Conservation (phyloP, 441 rosid genomes). For the Erodium chrysanthum region DNA sequence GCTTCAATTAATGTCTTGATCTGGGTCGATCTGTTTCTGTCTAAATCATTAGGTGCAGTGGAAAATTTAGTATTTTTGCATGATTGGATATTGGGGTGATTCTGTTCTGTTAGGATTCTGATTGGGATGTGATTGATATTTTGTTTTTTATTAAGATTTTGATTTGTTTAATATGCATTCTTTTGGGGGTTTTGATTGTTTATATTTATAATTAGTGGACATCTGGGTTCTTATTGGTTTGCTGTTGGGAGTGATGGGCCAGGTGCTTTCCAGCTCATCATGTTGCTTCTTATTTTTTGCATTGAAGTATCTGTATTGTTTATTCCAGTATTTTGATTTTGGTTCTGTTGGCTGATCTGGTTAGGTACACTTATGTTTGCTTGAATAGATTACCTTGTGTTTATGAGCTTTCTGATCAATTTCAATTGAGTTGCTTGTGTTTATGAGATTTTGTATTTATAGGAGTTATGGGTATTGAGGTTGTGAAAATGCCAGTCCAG, state of each 20-base stretch:
- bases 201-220: background rate
- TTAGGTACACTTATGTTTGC: background rate
- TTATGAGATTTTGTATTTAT: too few relatives aligned
- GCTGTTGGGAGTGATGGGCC: background rate
- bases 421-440: background rate
- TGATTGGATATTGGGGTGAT: background rate
- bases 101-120: background rate
- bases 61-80: background rate
- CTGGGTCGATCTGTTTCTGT: background rate
- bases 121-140: background rate
- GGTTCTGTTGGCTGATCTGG: background rate
- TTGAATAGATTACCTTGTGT: background rate
- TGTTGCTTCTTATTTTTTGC: background rate
- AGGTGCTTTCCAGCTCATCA: background rate
- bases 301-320: background rate
- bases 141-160: background rate
- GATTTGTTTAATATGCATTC: background rate
- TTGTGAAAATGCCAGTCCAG: slow-evolving; percentile 35
- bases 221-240: background rate
- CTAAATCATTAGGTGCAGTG: background rate
- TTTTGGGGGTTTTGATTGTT: too few relatives aligned
- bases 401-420: background rate
- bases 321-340: background rate
- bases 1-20: background rate
- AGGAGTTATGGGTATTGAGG: slow-evolving; percentile 52